phyloP scores from a whole-genome alignment of 495 filamentous ascomycete genomes.

The Lichenothelia convexa region DNA sequence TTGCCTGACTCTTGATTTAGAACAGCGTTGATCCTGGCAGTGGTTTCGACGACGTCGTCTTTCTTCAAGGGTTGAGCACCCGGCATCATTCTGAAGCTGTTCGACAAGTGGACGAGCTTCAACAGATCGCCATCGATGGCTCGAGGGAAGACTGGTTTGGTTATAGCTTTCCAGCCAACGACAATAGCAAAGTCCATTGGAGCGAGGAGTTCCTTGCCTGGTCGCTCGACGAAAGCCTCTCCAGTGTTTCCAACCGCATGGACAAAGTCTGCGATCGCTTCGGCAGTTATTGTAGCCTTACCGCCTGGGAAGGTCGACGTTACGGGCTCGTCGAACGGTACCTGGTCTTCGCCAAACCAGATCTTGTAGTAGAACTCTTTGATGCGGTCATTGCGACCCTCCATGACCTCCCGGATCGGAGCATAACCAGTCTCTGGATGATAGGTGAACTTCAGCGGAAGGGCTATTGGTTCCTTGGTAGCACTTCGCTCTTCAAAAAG shows the following conservation, averaged over 20 bases:
- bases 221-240: slow-evolving; percentile 94
- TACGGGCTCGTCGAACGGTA: slow-evolving; percentile 68
- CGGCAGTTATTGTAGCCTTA: slow-evolving; percentile 61
- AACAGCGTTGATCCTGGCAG: slow-evolving; percentile 89
- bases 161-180: slow-evolving; percentile 97
- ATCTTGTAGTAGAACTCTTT: slow-evolving; percentile 95
- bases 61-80: slow-evolving; percentile 88
- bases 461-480: slow-evolving; percentile 52
- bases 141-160: slow-evolving; percentile 91
- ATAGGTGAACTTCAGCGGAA: slow-evolving; percentile 77
- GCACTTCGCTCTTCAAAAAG: slow-evolving; percentile 83
- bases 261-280: slow-evolving; percentile 93
- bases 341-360: slow-evolving; percentile 79
- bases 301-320: slow-evolving; percentile 82
- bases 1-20: slow-evolving; percentile 97
- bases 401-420: slow-evolving; percentile 89
- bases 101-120: slow-evolving; percentile 88
- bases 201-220: slow-evolving; percentile 83
- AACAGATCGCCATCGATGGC: slow-evolving; percentile 88
- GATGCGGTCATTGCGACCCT: slow-evolving; percentile 82
- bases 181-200: slow-evolving; percentile 99
- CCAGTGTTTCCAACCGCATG: slow-evolving; percentile 96
- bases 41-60: slow-evolving; percentile 81
- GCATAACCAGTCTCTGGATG: slow-evolving; percentile 88
- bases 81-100: slow-evolving; percentile 94